phyloP scores from a whole-genome alignment of 805 yeast genomes.

The Saturnispora kantuleensis region DNA sequence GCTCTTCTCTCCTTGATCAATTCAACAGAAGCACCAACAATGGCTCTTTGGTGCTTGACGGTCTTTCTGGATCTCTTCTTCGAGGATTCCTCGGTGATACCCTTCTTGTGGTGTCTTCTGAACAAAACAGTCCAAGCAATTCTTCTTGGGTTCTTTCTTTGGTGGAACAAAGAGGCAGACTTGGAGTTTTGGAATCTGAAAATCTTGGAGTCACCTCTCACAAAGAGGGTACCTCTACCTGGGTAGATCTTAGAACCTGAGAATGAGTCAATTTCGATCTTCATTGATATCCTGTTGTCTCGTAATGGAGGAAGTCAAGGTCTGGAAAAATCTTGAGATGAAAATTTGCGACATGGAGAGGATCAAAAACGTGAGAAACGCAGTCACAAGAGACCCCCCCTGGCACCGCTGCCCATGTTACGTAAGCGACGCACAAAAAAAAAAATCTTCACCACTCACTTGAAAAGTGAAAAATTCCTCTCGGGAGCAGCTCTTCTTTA shows the following conservation, averaged over 20 bases:
- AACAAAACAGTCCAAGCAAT: constrained; percentile 98
- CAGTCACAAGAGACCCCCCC: background rate
- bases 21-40: constrained; percentile 98
- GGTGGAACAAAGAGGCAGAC: constrained; percentile 95
- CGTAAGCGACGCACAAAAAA: constrained; percentile 1
- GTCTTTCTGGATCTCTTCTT: constrained; percentile 97
- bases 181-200: constrained; percentile 99
- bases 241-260: constrained; percentile 99
- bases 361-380: background rate
- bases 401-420: background rate
- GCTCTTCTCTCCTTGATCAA: constrained; percentile 97
- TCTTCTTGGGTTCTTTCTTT: constrained; percentile 99
- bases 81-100: constrained; percentile 96
- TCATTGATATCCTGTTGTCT: constrained; percentile 43
- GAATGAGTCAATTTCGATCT: constrained; percentile 99
- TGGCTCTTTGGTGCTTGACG: constrained; percentile 97
- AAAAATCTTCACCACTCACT: background rate
- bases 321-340: background rate
- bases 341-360: background rate
- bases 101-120: constrained; percentile 99
- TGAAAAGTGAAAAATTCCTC: background rate
- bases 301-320: background rate
- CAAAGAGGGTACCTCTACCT: constrained; percentile 99
- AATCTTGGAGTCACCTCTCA: constrained; percentile 99
- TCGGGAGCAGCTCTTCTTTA: background rate